These are phyloP conservation scores for Dictyostelium intermedium DNA, from an alignment of 78 protist species.

Conservation along the genomic window DNA sequence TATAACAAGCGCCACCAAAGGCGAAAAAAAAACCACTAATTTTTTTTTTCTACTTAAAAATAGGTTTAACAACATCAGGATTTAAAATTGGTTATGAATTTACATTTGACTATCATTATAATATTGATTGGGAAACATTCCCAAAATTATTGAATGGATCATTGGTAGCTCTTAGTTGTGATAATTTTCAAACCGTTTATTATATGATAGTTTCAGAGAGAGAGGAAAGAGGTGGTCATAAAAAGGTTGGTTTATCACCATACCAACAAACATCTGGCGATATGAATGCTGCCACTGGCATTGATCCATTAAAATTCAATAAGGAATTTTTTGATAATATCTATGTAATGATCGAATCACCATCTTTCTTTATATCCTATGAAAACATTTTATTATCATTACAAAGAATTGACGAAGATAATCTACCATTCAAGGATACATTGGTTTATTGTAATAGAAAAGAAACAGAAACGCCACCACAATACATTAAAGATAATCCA, in stretches of 20 bases:
- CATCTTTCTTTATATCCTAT: constrained; percentile 45
- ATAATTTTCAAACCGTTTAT: constrained; percentile 3
- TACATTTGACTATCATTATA: neutral
- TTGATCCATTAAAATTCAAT: neutral
- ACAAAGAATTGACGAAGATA: constrained; percentile 19
- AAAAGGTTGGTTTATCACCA: neutral
- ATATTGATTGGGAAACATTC: constrained; percentile 34
- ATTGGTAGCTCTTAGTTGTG: constrained; percentile 33
- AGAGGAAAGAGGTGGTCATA: constrained; percentile 17
- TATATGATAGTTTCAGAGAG: constrained; percentile 24
- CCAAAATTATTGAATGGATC: constrained; percentile 57
- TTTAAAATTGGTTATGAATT: constrained; percentile 3
- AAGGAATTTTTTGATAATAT: neutral
- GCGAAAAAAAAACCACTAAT: neutral
- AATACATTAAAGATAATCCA: neutral
- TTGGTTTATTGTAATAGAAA: constrained; percentile 8
- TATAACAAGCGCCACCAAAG: too few species aligned
- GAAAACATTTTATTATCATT: constrained; percentile 48
- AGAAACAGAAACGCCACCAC: constrained; percentile 1
- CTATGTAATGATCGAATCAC: constrained; percentile 57
- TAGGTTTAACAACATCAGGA: neutral
- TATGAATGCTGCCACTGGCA: neutral
- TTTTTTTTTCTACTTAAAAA: neutral
- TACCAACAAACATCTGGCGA: neutral
- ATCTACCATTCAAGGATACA: constrained; percentile 55